Evolutionary conservation across 2,329 filamentous ascomycete genomes (phyloP), one percentile per base, ranked within the genome.

Genomic region (Ustulina deusta): DNA sequence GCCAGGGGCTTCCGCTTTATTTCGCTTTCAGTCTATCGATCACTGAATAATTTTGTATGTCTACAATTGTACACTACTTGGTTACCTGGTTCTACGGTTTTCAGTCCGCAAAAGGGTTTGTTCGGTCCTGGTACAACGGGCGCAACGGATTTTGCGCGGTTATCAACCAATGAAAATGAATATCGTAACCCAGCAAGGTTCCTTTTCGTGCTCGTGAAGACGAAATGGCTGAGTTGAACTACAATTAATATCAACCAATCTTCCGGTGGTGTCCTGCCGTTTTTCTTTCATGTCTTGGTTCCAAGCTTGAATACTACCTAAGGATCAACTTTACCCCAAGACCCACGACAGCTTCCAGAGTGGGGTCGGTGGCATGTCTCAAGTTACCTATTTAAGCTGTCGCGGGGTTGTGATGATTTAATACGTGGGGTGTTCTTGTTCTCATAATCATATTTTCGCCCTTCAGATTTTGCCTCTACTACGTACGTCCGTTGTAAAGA

Each of bases 21-120:
- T 11, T 20, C 15, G n/a, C 22, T 63, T 20, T 29, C 55, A 2
- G 48, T 42, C 40, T 25, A 6, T 52, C 62, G 25, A 25, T 65
- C 65, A 34, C 44, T 63, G 25, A 59, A 34, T 40, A 22, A 42
- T 70, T 59, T 61, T 68, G 61, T 69, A 68, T 70, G 61, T 70
- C 36, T 63, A 65, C 11, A 46, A 4, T 13, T 70, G 68, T 70
- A 68, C 13, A 68, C 6, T 69, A 67, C 6, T 32, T 40, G 13
- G 42, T 52, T 42, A 1, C 27, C 27, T 54, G 46, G 34, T 32
- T 29, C 3, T 32, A 34, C 20, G 49, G 49, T 17, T 32, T 29
- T 22, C 11, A 34, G 20, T 25, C 44, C 38, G 32, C 5, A 40
- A 48, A 38, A 44, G 38, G 46, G 56, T 34, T 22, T 7, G 11